Evolutionary conservation across 805 yeast species (phyloP).

Genomic region (Wickerhamomyces mucosus): DNA sequence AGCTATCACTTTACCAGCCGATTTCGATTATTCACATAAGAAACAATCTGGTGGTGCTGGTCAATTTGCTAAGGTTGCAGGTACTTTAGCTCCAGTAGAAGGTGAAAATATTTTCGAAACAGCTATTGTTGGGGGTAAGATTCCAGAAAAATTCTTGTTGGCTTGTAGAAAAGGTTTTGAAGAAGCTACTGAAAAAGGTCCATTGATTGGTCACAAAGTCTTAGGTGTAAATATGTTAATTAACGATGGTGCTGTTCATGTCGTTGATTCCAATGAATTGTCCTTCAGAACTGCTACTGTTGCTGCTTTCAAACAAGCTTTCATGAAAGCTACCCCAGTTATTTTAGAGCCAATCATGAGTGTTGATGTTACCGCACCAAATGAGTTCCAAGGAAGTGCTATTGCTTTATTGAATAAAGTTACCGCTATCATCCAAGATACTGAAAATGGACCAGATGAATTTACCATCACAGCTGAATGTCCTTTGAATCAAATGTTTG

Average conservation of each 20-base stretch:
- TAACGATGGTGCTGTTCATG: constrained; percentile 95
- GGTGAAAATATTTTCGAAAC: constrained; percentile 73
- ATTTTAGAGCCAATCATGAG: constrained; percentile 95
- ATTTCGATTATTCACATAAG: constrained; percentile 92
- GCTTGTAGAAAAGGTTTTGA: constrained; percentile 96
- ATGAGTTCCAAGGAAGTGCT: constrained; percentile 90
- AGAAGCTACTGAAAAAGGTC: constrained; percentile 93
- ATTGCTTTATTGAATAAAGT: constrained; percentile 88
- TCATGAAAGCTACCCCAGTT: constrained; percentile 74
- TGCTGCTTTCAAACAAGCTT: constrained; percentile 88
- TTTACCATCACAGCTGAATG: constrained; percentile 91
- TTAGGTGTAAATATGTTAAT: constrained; percentile 88
- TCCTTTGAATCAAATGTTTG: constrained; percentile 93
- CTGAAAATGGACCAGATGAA: constrained; percentile 91
- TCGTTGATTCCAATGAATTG: constrained; percentile 93
- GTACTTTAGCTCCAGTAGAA: constrained; percentile 57
- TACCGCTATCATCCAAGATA: constrained; percentile 86
- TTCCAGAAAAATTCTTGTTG: constrained; percentile 85
- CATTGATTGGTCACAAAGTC: constrained; percentile 89
- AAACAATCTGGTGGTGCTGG: constrained; percentile 99
- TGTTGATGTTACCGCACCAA: constrained; percentile 88
- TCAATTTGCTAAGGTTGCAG: constrained; percentile 95
- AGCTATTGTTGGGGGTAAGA: constrained; percentile 92
- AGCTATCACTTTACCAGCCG: constrained; percentile 62
- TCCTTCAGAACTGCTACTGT: constrained; percentile 90